Evolutionary conservation across 176 grass and related monocot genomes (phyloP).

Genomic region (Miscanthus lutarioriparius): DNA sequence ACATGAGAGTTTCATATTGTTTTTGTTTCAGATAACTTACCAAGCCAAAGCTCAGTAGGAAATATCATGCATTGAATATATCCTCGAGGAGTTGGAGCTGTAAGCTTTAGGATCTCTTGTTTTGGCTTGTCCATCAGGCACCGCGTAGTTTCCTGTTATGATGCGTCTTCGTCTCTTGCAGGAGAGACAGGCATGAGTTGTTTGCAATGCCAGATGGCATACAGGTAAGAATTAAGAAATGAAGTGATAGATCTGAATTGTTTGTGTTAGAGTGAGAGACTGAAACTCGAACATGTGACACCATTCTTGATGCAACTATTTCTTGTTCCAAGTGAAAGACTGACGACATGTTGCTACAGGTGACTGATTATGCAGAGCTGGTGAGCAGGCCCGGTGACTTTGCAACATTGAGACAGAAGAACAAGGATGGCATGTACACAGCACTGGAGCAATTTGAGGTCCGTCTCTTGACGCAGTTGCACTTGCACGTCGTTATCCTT

Average conservation of each 20-base stretch:
- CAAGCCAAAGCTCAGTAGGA: slow-evolving; percentile 19
- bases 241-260: background rate
- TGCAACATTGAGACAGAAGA: slow-evolving; percentile 70
- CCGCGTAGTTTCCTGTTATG: background rate
- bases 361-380: slow-evolving; percentile 51
- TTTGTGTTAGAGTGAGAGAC: background rate
- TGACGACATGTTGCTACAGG: slow-evolving; percentile 30
- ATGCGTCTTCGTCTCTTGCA: slow-evolving; percentile 26
- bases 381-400: slow-evolving; percentile 64
- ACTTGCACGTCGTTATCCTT: background rate
- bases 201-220: slow-evolving; percentile 77
- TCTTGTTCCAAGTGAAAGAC: background rate
- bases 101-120: slow-evolving; percentile 14
- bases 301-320: background rate
- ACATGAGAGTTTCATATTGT: background rate
- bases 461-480: background rate
- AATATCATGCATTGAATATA: slow-evolving; percentile 58
- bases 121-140: background rate
- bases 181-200: slow-evolving; percentile 61
- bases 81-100: slow-evolving; percentile 62
- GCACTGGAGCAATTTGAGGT: slow-evolving; percentile 74
- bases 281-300: background rate
- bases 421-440: slow-evolving; percentile 67
- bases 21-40: slow-evolving; percentile 33
- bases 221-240: slow-evolving; percentile 38